Evolutionary conservation across 306 rosid genomes (phyloP).

Genomic region (Chamaecrista fasciculata): DNA sequence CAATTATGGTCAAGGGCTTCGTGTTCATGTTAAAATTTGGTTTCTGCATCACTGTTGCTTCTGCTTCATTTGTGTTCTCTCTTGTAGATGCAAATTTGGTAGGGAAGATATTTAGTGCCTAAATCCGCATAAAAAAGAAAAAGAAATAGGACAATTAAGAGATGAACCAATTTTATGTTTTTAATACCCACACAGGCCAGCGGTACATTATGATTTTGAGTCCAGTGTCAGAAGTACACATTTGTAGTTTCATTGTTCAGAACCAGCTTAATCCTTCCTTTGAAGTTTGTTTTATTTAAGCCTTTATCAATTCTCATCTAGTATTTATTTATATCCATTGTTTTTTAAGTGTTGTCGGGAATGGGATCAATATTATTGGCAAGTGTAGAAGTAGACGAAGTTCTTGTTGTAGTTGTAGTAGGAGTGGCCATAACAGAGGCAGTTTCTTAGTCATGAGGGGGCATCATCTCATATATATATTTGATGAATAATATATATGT

Average conservation of each 20-base stretch:
- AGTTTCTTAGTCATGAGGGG: too few species aligned
- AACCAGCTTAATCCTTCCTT: neutral
- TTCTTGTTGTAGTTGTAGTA: too few species aligned
- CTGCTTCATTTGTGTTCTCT: neutral
- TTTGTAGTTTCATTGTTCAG: neutral
- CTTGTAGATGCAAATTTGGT: neutral
- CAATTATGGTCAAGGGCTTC: neutral
- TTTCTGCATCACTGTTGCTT: neutral
- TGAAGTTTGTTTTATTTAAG: neutral
- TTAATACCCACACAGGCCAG: too few species aligned
- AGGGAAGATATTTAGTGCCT: neutral
- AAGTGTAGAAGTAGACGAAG: too few species aligned
- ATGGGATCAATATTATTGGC: too few species aligned
- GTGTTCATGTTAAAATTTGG: neutral
- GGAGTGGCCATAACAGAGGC: too few species aligned
- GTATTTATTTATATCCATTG: neutral
- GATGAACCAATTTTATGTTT: neutral
- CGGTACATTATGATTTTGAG: neutral
- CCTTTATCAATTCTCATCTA: too few species aligned
- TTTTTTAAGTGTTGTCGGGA: too few species aligned
- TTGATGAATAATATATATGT: too few species aligned
- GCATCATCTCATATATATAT: too few species aligned
- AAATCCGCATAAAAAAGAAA: too few species aligned
- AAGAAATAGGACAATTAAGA: neutral
- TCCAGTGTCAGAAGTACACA: neutral